These are phyloP conservation scores for Sphaceloma murrayae DNA, from an alignment of 2,329 filamentous ascomycete species.

Conservation along the genomic window DNA sequence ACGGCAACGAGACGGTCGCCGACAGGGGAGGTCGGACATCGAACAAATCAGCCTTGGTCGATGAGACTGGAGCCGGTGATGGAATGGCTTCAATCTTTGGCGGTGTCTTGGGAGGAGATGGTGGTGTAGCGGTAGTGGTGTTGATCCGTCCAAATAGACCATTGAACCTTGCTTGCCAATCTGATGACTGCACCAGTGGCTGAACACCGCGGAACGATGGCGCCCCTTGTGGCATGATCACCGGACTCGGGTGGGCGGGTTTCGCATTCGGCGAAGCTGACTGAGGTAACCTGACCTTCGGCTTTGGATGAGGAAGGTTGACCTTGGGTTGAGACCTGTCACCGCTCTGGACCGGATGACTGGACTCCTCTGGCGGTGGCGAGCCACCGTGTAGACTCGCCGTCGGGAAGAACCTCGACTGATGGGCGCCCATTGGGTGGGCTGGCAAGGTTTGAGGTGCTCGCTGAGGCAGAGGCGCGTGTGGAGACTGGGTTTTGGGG, in stretches of 20 bases:
- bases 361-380: conserved; percentile 62
- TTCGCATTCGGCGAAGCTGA: conserved; percentile 39
- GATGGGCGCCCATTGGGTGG: conserved; percentile 18
- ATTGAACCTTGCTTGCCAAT: conserved; percentile 80
- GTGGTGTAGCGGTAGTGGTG: conserved; percentile 33
- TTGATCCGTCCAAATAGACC: conserved; percentile 58
- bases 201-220: conserved; percentile 33
- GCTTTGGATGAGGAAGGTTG: conserved; percentile 58
- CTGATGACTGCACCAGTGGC: conserved; percentile 39
- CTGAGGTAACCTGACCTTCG: conserved; percentile 66
- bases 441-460: conserved; percentile 17
- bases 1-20: conserved; percentile 64
- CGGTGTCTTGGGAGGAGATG: conserved; percentile 31
- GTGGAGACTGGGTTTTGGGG: conserved; percentile 4
- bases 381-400: conserved; percentile 39
- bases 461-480: conserved; percentile 20
- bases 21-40: conserved; percentile 55
- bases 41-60: conserved; percentile 38
- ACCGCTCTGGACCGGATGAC: conserved; percentile 59
- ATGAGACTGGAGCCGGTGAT: conserved; percentile 25
- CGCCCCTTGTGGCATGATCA: conserved; percentile 33
- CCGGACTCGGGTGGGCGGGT: conserved; percentile 32
- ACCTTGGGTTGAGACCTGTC: conserved; percentile 57
- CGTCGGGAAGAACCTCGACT: conserved; percentile 34
- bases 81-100: conserved; percentile 30